Evolutionary conservation across 257 asterid genomes (phyloP).

Genomic region (Craterostigma plantagineum): DNA sequence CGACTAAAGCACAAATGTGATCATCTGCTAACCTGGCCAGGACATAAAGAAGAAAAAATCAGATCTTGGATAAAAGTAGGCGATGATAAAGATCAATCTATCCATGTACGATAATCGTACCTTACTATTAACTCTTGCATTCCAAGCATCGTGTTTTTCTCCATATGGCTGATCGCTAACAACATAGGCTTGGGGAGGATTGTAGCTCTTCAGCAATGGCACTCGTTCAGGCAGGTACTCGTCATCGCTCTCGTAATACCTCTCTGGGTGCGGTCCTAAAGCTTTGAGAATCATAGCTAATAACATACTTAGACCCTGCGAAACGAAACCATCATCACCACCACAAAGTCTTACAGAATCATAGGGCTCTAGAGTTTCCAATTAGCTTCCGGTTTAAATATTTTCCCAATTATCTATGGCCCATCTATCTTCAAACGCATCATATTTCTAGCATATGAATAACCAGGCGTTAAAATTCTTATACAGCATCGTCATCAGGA

Average conservation of each 20-base stretch:
- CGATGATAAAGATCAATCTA: too few species aligned
- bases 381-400: not conserved
- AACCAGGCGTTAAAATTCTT: too few species aligned
- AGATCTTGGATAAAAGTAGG: too few species aligned
- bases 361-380: not conserved
- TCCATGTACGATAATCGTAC: too few species aligned
- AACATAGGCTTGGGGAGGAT: conserved; percentile 42
- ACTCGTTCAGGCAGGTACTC: conserved; percentile 68
- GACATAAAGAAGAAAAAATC: too few species aligned
- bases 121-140: conserved; percentile 51
- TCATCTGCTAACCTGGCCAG: too few species aligned
- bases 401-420: too few species aligned
- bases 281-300: conserved; percentile 82
- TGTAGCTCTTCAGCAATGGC: conserved; percentile 70
- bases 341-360: conserved; percentile 6
- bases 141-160: conserved; percentile 47
- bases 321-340: too few species aligned
- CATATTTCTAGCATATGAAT: too few species aligned
- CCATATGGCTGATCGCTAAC: conserved; percentile 46
- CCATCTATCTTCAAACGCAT: too few species aligned
- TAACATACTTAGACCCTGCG: conserved; percentile 63
- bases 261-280: conserved; percentile 62
- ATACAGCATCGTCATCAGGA: conserved; percentile 1
- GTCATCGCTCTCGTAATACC: conserved; percentile 85
- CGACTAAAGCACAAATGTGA: too few species aligned